Percentiles rank a stretch among this genome's conserved stretches.
These are phyloP conservation scores for Ascomycota sp. DNA, from an alignment of 2,329 filamentous ascomycete species.

Conservation along the genomic window DNA sequence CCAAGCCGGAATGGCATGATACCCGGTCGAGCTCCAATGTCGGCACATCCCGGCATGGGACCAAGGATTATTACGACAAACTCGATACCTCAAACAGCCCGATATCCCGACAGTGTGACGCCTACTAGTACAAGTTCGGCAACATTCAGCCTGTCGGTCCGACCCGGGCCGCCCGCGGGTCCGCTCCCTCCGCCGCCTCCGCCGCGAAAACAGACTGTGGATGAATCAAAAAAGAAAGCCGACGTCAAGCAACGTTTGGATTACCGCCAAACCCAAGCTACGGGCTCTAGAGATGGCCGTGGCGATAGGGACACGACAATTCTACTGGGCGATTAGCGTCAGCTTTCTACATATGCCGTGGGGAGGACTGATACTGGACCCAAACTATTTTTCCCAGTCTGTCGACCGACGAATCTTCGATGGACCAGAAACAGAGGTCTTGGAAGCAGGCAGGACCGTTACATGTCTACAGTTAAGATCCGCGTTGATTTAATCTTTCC, in stretches of 20 bases:
- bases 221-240: conserved; percentile 29
- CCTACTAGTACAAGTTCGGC: conserved; percentile 23
- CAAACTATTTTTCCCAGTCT: too few relatives aligned
- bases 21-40: conserved; percentile 20
- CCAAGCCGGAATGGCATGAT: conserved; percentile 28
- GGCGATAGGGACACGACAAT: background rate
- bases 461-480: too few relatives aligned
- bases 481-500: background rate
- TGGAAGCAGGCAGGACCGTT: too few relatives aligned
- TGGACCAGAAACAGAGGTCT: too few relatives aligned
- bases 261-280: conserved; percentile 22
- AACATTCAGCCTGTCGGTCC: conserved; percentile 43
- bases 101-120: conserved; percentile 16
- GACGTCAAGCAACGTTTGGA: conserved; percentile 33
- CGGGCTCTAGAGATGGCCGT: conserved; percentile 13
- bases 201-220: conserved; percentile 32
- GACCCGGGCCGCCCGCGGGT: conserved; percentile 37
- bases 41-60: conserved; percentile 30
- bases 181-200: conserved; percentile 41
- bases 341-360: too few relatives aligned
- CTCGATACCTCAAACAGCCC: conserved; percentile 27
- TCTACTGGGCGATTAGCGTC: too few relatives aligned
- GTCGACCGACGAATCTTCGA: too few relatives aligned
- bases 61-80: conserved; percentile 29
- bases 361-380: too few relatives aligned